These are phyloP conservation scores for Lupinus albus DNA, from an alignment of 306 rosid species.

Conservation along the genomic window DNA sequence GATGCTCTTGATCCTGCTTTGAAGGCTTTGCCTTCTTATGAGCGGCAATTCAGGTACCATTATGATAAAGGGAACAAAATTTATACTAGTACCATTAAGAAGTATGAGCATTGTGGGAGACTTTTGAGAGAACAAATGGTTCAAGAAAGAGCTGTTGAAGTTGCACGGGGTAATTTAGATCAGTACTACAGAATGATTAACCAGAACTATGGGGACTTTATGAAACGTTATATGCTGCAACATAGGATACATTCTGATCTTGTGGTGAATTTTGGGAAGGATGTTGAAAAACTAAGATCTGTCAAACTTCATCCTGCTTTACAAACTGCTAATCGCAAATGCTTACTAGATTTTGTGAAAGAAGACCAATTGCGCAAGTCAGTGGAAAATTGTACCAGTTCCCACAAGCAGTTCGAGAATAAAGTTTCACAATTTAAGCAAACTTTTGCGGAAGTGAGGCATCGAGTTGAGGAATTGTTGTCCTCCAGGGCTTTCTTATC, in stretches of 20 bases:
- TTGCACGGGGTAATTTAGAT: slow-evolving; percentile 87
- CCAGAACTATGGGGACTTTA: slow-evolving; percentile 83
- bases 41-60: slow-evolving; percentile 84
- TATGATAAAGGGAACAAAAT: slow-evolving; percentile 65
- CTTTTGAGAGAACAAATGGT: slow-evolving; percentile 86
- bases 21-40: slow-evolving; percentile 93
- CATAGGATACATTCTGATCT: slow-evolving; percentile 80
- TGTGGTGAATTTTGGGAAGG: slow-evolving; percentile 71
- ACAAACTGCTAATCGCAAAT: slow-evolving; percentile 61
- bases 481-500: slow-evolving; percentile 53
- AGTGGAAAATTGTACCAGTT: slow-evolving; percentile 71
- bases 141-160: slow-evolving; percentile 90
- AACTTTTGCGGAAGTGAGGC: slow-evolving; percentile 64
- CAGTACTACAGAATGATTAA: slow-evolving; percentile 70
- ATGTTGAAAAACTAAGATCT: slow-evolving; percentile 69
- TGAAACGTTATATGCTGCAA: slow-evolving; percentile 80
- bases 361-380: slow-evolving; percentile 82
- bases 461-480: slow-evolving; percentile 77
- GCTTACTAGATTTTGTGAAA: slow-evolving; percentile 89
- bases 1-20: slow-evolving; percentile 93
- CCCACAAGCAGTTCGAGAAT: slow-evolving; percentile 91
- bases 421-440: slow-evolving; percentile 82
- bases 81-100: slow-evolving; percentile 55
- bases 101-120: slow-evolving; percentile 71
- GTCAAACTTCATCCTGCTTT: slow-evolving; percentile 79